Evolutionary conservation across 2,329 filamentous ascomycete genomes (phyloP).

Genomic region (Colletotrichum graminicola): DNA sequence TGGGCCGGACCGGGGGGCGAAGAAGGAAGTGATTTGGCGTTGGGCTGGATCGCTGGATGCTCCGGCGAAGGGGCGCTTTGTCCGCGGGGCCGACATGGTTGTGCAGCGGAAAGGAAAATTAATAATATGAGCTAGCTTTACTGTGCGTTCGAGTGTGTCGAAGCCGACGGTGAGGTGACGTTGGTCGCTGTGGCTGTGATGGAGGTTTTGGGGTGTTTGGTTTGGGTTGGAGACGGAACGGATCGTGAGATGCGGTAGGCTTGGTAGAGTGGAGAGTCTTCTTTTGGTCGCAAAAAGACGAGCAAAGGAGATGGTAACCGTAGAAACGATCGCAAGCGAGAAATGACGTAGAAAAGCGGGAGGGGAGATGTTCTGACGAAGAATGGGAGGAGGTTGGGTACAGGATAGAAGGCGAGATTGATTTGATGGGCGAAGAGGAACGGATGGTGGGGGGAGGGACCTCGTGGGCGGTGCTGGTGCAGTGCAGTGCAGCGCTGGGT

Average conservation of each 20-base stretch:
- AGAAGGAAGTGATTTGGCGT: slow-evolving; percentile 75
- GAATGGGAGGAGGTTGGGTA: slow-evolving; percentile 3
- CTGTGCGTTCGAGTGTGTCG: not conserved
- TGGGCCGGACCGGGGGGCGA: slow-evolving; percentile 50
- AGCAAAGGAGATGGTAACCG: slow-evolving; percentile 15
- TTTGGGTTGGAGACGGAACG: not conserved
- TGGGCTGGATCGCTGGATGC: slow-evolving; percentile 69
- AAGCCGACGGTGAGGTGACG: slow-evolving; percentile 3
- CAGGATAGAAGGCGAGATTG: slow-evolving; percentile 23
- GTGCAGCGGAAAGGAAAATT: slow-evolving; percentile 15
- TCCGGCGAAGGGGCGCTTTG: slow-evolving; percentile 73
- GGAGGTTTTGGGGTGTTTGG: slow-evolving; percentile 7
- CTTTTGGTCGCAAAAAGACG: slow-evolving; percentile 10
- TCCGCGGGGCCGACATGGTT: slow-evolving; percentile 65
- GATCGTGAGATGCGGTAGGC: slow-evolving; percentile 15
- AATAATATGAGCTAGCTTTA: slow-evolving; percentile 18
- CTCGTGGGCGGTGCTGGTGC: not conserved
- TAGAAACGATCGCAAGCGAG: slow-evolving; percentile 35
- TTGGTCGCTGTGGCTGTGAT: slow-evolving; percentile 11
- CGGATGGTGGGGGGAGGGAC: slow-evolving; percentile 11
- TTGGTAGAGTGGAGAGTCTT: slow-evolving; percentile 42
- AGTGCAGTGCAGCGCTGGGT: slow-evolving; percentile 8
- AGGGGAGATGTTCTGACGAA: slow-evolving; percentile 23
- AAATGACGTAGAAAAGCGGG: slow-evolving; percentile 32
- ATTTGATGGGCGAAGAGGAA: slow-evolving; percentile 10